Evolutionary conservation across 768 basidiomycete genomes (phyloP), one percentile per base, ranked within the genome.

Genomic region (Podaxis rugospora): DNA sequence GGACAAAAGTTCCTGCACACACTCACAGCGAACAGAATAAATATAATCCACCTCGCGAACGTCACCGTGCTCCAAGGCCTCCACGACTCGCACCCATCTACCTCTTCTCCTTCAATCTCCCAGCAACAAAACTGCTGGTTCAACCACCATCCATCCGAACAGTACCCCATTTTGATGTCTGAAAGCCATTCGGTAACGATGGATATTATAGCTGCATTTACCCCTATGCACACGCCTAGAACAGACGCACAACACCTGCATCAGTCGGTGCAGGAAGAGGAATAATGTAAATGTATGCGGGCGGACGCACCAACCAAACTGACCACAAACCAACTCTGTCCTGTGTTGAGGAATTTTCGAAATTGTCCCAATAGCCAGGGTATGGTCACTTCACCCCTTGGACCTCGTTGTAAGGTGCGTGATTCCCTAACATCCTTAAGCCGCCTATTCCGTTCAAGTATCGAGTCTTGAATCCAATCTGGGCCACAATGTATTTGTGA

Each of bases 381-480:
- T 4, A 80, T 65, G 9, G 84, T 83, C 28, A 84, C 69, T 66
- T 80, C 75, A 44, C 82, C 83, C 35, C 76, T 74, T 18, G 84
- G 77, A 49, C 80, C 78, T 65, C 80, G 76, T 60, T 69, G 74
- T 27, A 74, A 71, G 44, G 71, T 68, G 64, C 80, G 75, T 10
- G 78, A 68, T 23, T 77, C 77, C 52, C 78, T 79, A n/a, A 82
- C 77, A 65, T 82, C 80, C 61, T 86, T 82, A 66, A 90, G 78
- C 23, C 93, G 87, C 66, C 91, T 79, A 64, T 89, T 90, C 27
- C 94, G 83, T 70, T 98, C 96, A 35, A 92, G 81, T 46, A 95
- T 85, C 2, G 94, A 92, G 75, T 98, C 96, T 68, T 97, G 92
- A 51, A 98, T 91, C 96, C 96, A 98, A 71, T 98, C 96, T 97